Base-by-base conservation (phyloP, 1,139 yeast species). In the Debaryomyces sp. region DNA sequence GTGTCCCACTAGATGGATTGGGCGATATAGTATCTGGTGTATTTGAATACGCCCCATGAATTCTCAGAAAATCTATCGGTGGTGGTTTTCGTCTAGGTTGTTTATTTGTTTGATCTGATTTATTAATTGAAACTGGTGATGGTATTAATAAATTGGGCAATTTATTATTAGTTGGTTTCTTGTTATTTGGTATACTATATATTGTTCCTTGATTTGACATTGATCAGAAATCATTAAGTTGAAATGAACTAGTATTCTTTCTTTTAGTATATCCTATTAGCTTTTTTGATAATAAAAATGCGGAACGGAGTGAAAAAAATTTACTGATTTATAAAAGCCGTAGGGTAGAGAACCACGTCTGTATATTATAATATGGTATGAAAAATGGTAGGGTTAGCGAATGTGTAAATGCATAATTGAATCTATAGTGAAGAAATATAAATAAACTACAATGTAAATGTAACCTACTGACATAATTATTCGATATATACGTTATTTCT, bases 81-180 rank as follows among this genome's bases (percentile, higher is more conserved):
- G 79, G 79, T 10, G 79, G 78, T 54, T 75, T 75, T 43, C 80
- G 59, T 52, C 65, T 68, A 4, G 62, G 64, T 37, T 63, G 63
- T 53, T 58, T 62, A 30, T 34, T 32, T 26, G 29, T 21, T 18
- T 43, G 40, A 37, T 39, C 46, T 47, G 46, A 13, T 33, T 38
- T 41, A 34, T 48, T 44, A 45, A 47, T 47, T 42, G 62, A 54
- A 7, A 58, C 58, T 15, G 66, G 64, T 37, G 62, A 58, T 5
- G 71, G 70, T 34, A 66, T 64, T 47, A 60, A 56, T 12, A 67
- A 58, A 48, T 53, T 61, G 32, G 67, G 68, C 41, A 60, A 55
- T 46, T 53, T 59, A 44, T 52, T 52, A 39, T 54, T 54, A 46
- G 55, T 54, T 47, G 49, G 49, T 41, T 60, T 55, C 48, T 57